Base-by-base conservation (phyloP, 768 basidiomycete species). In the Tephrocybe rancida region DNA sequence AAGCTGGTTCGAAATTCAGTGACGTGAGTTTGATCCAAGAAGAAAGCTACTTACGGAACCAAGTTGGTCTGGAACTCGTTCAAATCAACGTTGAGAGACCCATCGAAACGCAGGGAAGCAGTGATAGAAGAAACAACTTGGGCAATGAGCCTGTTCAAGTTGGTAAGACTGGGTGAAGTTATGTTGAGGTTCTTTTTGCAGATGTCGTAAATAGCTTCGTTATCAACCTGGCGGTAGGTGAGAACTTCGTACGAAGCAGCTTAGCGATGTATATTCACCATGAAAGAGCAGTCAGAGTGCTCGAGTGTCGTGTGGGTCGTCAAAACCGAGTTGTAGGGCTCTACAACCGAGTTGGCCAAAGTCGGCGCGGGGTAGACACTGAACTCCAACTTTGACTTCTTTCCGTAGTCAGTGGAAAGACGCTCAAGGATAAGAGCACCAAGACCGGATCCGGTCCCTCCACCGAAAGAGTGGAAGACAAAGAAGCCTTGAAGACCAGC, bases 401-500 rank as follows among this genome's bases (percentile, higher is more conserved):
- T 99, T 70, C 96, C 96, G 63, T 97, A 99, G 72, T 99, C 96
- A 54, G 89, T 90, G 16, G 95, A 95, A 48, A 99, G 86, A 61
- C 91, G 87, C 76, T 98, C 96, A 55, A 99, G 86, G 48, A 98
- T 84, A 61, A 98, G 85, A 47, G 96, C 95, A 65, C 96, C 96
- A 69, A 99, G 96, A 60, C 96, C 96, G 54, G 96, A 99, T 58
- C 96, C 96, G 58, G 96, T 98, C 73, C 96, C 96, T 67, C 96
- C 96, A 71, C 96, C 96, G 72, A 99, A 98, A 44, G 96, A 99
- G 80, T 98, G 96, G 87, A 98, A 98, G 63, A 97, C 94, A 70
- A 98, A 98, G 82, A 98, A 99, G 57, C 96, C 96, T 73, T 98
- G 96, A 24, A 98, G 87, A 64, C 96, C 96, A 50, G 83, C 81